Conservation (phyloP, 78 protist species). For the Dictyostelium purpureum region DNA sequence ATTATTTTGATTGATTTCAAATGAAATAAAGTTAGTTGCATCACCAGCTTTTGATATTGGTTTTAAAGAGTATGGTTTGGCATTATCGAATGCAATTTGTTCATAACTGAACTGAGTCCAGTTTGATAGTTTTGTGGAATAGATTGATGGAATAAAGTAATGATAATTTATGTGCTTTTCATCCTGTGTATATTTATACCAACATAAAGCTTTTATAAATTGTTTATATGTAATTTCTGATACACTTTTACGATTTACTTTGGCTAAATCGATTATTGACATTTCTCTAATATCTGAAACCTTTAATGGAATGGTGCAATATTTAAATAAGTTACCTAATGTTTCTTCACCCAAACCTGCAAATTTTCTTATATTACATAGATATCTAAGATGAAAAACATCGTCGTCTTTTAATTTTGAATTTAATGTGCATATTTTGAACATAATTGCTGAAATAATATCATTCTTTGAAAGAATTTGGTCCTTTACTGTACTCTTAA, state of each 20-base stretch:
- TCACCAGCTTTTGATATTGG: no score
- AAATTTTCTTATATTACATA: conserved; percentile 9
- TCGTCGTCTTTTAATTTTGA: neutral
- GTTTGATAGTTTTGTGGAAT: neutral
- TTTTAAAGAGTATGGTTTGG: neutral
- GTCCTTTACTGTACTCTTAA: neutral
- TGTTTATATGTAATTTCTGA: neutral
- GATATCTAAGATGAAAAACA: neutral
- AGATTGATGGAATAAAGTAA: neutral
- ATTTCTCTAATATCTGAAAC: neutral
- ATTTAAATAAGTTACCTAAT: conserved; percentile 3
- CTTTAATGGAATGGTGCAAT: neutral
- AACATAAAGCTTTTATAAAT: neutral
- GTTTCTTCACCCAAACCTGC: neutral
- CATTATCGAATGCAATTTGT: neutral
- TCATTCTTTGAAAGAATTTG: neutral
- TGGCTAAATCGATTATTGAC: neutral
- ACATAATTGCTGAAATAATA: neutral
- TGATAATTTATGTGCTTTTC: neutral
- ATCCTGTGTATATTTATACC: neutral
- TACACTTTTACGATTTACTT: conserved; percentile 4
- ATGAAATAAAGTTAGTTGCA: no score
- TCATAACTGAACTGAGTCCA: conserved; percentile 22
- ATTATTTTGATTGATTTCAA: no score
- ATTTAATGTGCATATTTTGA: neutral